Conservation (phyloP, 805 yeast genomes). For the Pachysolen tannophilus region DNA sequence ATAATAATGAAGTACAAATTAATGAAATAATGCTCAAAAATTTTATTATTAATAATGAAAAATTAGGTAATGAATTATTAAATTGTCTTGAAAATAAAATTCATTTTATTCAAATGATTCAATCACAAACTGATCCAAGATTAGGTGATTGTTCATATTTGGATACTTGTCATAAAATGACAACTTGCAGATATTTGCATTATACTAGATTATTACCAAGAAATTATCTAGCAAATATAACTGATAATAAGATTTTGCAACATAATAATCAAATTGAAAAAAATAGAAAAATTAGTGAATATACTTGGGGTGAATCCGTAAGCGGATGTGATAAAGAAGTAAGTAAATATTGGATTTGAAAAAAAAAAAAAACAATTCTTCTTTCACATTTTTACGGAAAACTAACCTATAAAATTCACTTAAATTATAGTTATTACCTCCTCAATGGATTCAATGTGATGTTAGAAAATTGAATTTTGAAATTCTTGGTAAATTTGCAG, state of each 20-base stretch:
- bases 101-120: slow-evolving; percentile 49
- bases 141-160: slow-evolving; percentile 90
- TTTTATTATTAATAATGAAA: slow-evolving; percentile 3
- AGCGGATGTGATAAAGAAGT: slow-evolving; percentile 13
- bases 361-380: slow-evolving; percentile 16
- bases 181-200: slow-evolving; percentile 74
- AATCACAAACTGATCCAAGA: slow-evolving; percentile 54
- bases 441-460: slow-evolving; percentile 89
- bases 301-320: slow-evolving; percentile 40
- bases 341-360: slow-evolving; percentile 16
- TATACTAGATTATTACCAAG: slow-evolving; percentile 47
- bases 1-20: slow-evolving; percentile 18
- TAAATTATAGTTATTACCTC: too few species aligned
- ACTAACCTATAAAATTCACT: too few species aligned
- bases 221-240: slow-evolving; percentile 7
- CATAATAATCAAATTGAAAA: slow-evolving; percentile 16
- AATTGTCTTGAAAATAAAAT: slow-evolving; percentile 28
- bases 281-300: slow-evolving; percentile 25
- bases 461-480: slow-evolving; percentile 64
- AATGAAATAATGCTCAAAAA: slow-evolving; percentile 11
- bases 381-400: slow-evolving; percentile 24
- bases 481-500: slow-evolving; percentile 72
- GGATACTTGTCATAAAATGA: slow-evolving; percentile 87
- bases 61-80: slow-evolving; percentile 13
- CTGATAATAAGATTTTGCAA: slow-evolving; percentile 6